These are phyloP conservation scores for Cryptococcus sp. DNA, from an alignment of 1,284 basidiomycete genomes.

Conservation along the genomic window DNA sequence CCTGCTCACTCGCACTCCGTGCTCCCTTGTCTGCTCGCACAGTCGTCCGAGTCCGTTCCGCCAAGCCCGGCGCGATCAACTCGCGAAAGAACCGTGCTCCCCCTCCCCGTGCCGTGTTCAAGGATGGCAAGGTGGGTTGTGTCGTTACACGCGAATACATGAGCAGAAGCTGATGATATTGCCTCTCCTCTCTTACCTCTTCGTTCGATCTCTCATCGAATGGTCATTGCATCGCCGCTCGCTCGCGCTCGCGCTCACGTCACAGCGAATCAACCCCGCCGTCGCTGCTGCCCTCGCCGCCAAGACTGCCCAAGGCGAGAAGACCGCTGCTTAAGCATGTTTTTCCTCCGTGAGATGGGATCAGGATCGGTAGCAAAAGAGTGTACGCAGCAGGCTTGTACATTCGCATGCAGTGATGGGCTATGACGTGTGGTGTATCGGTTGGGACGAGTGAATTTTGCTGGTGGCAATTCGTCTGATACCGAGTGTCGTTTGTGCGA, in stretches of 20 bases:
- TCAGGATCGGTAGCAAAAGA: conserved; percentile 2
- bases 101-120: conserved; percentile 94
- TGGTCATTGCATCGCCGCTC: not conserved
- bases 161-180: not conserved
- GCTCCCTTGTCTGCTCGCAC: not conserved
- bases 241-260: not conserved
- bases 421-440: not conserved
- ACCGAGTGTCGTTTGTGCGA: no score
- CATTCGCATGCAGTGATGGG: not conserved
- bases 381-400: not conserved
- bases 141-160: not conserved
- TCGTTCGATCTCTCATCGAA: not conserved
- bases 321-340: conserved; percentile 24
- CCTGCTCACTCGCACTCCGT: no score
- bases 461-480: no score
- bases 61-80: conserved; percentile 65
- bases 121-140: conserved; percentile 78
- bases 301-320: conserved; percentile 48
- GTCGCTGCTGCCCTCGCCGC: conserved; percentile 66
- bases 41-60: conserved; percentile 95
- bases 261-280: conserved; percentile 71
- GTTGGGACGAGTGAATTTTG: not conserved
- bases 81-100: conserved; percentile 90
- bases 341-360: not conserved
- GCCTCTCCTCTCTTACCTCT: not conserved